Evolutionary conservation across 306 rosid species (phyloP), one percentile per base, ranked within the genome.

Genomic region (Vicia villosa): DNA sequence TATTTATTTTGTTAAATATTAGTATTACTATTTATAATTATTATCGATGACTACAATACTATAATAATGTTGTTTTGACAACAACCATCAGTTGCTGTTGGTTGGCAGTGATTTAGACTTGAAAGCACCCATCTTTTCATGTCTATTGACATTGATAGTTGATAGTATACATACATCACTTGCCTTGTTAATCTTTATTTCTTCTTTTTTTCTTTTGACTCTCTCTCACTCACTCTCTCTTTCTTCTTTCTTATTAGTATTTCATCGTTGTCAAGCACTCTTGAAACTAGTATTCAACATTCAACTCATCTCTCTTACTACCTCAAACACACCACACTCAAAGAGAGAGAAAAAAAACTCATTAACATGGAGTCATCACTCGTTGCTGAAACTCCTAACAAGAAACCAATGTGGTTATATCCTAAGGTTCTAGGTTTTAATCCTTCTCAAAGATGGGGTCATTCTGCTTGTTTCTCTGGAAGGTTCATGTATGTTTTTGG

Each of bases 91-190:
- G 83, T 79, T 83, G 83, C 79, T 87, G 92, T 90, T 94, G 82
- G 89, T 88, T 94, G 99, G 84, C 97, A 91, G 99, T 89, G 91
- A 84, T 87, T 84, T 84, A 70, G 88, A 94, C 87, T 81, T 94
- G 99, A 94, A 89, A 91, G 99, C 95, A 77, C 96, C 96, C 96
- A 94, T 94, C 99, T 94, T 94, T 91, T 94, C 99, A 91, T 91
- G 97, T 94, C 96, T 77, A 77, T 84, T 88, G 99, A 94, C 86
- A 76, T 83, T 94, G 97, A 94, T 94, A 83, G 91, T 88, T 91
- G 59, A 52, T 52, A 11, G 32, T 4, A 50, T 51, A 51, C 97
- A 94, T 91, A 85, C 84, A 89, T 88, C 99, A 81, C 38, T 34
- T 34, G 38, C 38, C 38, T 34, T 34, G 38, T 34, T 7, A 34